phyloP scores from a whole-genome alignment of 768 basidiomycete species.

The Macrocybe gigantea region DNA sequence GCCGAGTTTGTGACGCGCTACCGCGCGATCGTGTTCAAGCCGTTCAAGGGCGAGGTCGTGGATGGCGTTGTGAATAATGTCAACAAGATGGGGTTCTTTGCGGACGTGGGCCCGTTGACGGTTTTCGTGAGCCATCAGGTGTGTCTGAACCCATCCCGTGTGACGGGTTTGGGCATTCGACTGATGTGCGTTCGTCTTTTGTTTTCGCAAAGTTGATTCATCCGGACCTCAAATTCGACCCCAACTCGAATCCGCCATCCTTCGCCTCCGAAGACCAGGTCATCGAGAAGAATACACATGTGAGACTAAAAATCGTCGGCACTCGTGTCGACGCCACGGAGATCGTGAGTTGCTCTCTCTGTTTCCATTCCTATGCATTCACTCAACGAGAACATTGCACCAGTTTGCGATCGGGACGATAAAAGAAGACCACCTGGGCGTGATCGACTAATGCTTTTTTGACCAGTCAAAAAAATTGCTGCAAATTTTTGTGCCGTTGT shows the following conservation, averaged over 20 bases:
- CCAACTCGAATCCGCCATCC: constrained; percentile 95
- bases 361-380: background rate
- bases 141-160: constrained; percentile 15
- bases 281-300: constrained; percentile 88
- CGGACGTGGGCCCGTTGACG: constrained; percentile 88
- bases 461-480: background rate
- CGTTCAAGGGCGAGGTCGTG: constrained; percentile 99
- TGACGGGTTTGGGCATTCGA: background rate
- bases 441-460: constrained; percentile 55
- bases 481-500: too few species aligned
- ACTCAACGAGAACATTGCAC: background rate
- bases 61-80: constrained; percentile 96
- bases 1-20: constrained; percentile 95
- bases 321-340: constrained; percentile 97
- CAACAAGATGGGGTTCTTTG: constrained; percentile 99
- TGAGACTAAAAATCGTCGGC: constrained; percentile 96
- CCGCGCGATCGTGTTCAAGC: constrained; percentile 97
- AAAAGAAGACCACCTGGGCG: constrained; percentile 96
- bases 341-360: constrained; percentile 56
- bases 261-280: constrained; percentile 91
- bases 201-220: constrained; percentile 69
- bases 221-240: constrained; percentile 91
- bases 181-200: background rate
- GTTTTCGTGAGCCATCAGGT: constrained; percentile 98
- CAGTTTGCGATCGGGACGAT: constrained; percentile 97